A percentile compares a stretch with the other conserved stretches of the same genome.
Evolutionary conservation across 495 filamentous ascomycete genomes (phyloP).

Genomic region (Penicillium canescens): DNA sequence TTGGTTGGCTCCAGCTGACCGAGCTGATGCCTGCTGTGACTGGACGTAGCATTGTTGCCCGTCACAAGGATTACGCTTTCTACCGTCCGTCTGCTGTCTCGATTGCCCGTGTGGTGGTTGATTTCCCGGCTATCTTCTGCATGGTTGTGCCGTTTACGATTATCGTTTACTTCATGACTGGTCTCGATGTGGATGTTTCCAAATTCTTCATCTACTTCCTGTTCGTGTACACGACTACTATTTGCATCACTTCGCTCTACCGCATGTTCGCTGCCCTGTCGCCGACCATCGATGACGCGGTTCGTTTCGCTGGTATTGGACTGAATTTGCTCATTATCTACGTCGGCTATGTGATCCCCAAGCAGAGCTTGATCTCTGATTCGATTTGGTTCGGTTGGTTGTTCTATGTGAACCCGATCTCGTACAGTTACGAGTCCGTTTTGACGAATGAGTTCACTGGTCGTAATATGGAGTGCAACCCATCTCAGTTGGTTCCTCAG

Average conservation of each 20-base stretch:
- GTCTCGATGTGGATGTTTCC: conserved; percentile 60
- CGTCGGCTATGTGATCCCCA: conserved; percentile 79
- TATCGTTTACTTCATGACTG: conserved; percentile 69
- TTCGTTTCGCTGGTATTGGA: conserved; percentile 67
- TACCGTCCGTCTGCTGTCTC: conserved; percentile 73
- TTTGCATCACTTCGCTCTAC: conserved; percentile 68
- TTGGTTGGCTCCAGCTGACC: conserved; percentile 73
- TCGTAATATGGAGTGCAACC: conserved; percentile 59
- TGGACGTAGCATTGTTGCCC: conserved; percentile 61
- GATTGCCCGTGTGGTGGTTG: conserved; percentile 66
- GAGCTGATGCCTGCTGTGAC: conserved; percentile 70
- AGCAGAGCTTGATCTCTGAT: conserved; percentile 57
- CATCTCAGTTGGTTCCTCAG: conserved; percentile 55
- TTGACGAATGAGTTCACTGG: conserved; percentile 68
- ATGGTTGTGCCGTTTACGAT: conserved; percentile 65
- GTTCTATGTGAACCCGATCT: conserved; percentile 70
- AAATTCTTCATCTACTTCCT: conserved; percentile 76
- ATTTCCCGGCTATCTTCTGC: conserved; percentile 65
- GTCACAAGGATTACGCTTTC: conserved; percentile 75
- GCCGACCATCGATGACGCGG: conserved; percentile 70
- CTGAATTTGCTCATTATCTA: conserved; percentile 72
- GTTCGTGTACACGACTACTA: conserved; percentile 67
- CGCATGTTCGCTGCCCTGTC: conserved; percentile 77
- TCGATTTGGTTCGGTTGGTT: conserved; percentile 84
- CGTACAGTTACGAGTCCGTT: conserved; percentile 73